A percentile compares a stretch with the other conserved stretches of the same genome.
Evolutionary conservation across 352 stramenopile genomes (phyloP).

Genomic region (Nothophytophthora sp.): DNA sequence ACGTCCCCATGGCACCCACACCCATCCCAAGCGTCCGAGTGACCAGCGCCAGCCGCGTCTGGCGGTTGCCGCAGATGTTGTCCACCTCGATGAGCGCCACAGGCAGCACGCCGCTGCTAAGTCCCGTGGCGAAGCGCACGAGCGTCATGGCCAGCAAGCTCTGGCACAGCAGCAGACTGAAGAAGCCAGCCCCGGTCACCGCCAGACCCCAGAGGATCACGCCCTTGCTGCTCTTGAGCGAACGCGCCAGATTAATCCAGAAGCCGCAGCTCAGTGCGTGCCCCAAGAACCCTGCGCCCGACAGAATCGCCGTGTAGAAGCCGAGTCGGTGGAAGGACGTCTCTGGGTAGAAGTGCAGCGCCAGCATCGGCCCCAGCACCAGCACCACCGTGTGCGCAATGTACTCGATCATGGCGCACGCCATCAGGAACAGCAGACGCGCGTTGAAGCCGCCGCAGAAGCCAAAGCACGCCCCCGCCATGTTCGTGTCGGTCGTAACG

Average conservation of each 20-base stretch:
- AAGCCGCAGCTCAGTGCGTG: slow-evolving; percentile 72
- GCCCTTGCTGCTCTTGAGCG: slow-evolving; percentile 76
- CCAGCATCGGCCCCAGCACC: slow-evolving; percentile 69
- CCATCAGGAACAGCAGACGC: slow-evolving; percentile 80
- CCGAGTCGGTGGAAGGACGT: slow-evolving; percentile 72
- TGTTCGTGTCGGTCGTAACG: neutral
- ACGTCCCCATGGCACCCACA: slow-evolving; percentile 50
- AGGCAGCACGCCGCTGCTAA: slow-evolving; percentile 74
- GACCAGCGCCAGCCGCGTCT: slow-evolving; percentile 60
- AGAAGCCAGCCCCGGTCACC: slow-evolving; percentile 64
- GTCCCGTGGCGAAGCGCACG: slow-evolving; percentile 72
- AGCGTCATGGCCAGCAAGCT: slow-evolving; percentile 76
- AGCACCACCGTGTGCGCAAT: slow-evolving; percentile 73
- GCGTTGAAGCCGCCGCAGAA: slow-evolving; percentile 75
- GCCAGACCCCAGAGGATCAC: slow-evolving; percentile 82
- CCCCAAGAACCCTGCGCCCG: slow-evolving; percentile 64
- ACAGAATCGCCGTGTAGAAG: slow-evolving; percentile 79
- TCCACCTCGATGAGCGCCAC: slow-evolving; percentile 83
- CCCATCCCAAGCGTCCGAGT: slow-evolving; percentile 69
- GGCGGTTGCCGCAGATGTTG: slow-evolving; percentile 79
- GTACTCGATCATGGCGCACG: slow-evolving; percentile 80
- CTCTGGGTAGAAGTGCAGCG: slow-evolving; percentile 75
- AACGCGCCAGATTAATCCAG: slow-evolving; percentile 78
- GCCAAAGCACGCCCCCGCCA: slow-evolving; percentile 33
- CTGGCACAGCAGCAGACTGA: slow-evolving; percentile 77